These are phyloP conservation scores for Penicillium riverlandense DNA, from an alignment of 495 filamentous ascomycete species.

Conservation along the genomic window DNA sequence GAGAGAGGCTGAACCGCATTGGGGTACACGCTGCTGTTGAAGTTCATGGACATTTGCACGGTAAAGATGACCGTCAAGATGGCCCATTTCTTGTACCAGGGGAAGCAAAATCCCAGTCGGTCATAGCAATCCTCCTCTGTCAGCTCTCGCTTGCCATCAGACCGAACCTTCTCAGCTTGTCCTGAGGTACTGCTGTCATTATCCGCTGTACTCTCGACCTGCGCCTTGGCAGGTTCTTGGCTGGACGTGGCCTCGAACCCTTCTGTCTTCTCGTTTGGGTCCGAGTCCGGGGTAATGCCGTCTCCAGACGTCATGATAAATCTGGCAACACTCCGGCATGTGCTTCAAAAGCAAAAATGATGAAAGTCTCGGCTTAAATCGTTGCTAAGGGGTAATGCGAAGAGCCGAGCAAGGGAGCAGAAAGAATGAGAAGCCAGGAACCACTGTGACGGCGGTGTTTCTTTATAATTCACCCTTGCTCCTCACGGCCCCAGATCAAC, in stretches of 20 bases:
- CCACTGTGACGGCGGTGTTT: too few species aligned
- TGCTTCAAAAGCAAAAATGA: too few species aligned
- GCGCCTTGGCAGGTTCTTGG: conserved; percentile 1
- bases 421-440: too few species aligned
- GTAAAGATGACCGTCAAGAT: conserved; percentile 67
- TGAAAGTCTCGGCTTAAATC: too few species aligned
- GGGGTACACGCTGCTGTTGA: conserved; percentile 69
- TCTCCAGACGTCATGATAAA: neutral
- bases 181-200: conserved; percentile 7
- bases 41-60: conserved; percentile 80
- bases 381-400: too few species aligned
- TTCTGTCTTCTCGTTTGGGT: too few species aligned
- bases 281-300: neutral
- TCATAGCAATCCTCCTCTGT: conserved; percentile 56
- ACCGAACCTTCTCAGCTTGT: conserved; percentile 13
- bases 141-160: conserved; percentile 47
- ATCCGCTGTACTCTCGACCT: conserved; percentile 15
- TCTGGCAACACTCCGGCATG: neutral
- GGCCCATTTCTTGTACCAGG: conserved; percentile 65
- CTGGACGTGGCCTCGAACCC: neutral
- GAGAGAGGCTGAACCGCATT: conserved; percentile 57
- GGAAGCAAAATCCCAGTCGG: conserved; percentile 56
- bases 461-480: too few species aligned
- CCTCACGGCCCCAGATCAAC: too few species aligned
- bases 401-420: too few species aligned